Base-by-base conservation (phyloP, 2,329 filamentous ascomycete genomes). In the Cercospora brassicicola region DNA sequence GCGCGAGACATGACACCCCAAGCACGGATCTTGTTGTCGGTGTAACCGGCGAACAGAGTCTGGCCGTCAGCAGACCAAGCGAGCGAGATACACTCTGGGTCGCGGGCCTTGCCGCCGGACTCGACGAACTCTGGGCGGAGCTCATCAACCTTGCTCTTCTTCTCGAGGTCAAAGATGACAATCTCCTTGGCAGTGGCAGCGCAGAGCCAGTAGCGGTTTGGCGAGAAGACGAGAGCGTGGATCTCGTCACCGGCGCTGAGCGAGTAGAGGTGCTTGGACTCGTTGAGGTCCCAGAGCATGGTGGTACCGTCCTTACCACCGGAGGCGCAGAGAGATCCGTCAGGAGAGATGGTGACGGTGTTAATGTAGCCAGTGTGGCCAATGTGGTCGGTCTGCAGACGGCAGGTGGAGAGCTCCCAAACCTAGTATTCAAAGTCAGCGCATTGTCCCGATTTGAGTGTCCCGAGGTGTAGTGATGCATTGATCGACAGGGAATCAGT, bases 81-180 rank as follows among this genome's bases (percentile, higher is more conserved):
- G 85, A 99, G 88, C 82, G 89, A 93, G 80, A 99, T 90, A 84
- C 94, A 98, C 90, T 98, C 94, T 79, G 95, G 95, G 86, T 97
- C 94, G 82, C 94, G 90, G 90, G 91, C 93, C 93, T 98, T 98
- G 93, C 97, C 97, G 87, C 94, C 92, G 82, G 93, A 91, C 82
- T 93, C 89, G 81, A 93, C 88, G 88, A 95, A 96, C 84, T 99
- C 95, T 77, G 94, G 94, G 91, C 96, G 97, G 84, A 99, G 90
- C 90, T 98, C 95, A 80, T 98, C 94, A 81, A 98, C 94, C 91
- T 97, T 98, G 91, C 91, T 96, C 94, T 99, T 99, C 94, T 99
- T 99, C 93, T 99, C 95, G 78, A 99, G 90, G 82, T 99, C 95
- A 87, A 99, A 99, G 89, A 99, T 98, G 89, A 97, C 97, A 89